phyloP scores from a whole-genome alignment of 176 grass and related monocot species.

The Carex cristatella region DNA sequence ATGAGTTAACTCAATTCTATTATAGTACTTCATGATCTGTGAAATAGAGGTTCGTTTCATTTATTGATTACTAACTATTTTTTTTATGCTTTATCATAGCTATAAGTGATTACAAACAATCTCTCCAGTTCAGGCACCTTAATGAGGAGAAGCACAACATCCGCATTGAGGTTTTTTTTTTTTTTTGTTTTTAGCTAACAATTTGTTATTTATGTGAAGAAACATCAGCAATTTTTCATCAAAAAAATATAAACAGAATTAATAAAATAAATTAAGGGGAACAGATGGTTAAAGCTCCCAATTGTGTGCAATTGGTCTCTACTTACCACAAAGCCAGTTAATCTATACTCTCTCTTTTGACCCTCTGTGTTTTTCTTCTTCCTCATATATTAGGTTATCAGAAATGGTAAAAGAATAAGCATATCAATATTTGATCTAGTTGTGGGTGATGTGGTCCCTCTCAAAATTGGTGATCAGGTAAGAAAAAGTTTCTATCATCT shows the following conservation, averaged over 20 bases:
- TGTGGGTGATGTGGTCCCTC: slow-evolving; percentile 81
- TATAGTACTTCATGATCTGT: slow-evolving; percentile 4
- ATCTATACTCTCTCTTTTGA: neutral
- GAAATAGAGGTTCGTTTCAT: neutral
- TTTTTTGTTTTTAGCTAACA: slow-evolving; percentile 6
- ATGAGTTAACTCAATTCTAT: neutral
- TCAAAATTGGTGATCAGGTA: slow-evolving; percentile 99
- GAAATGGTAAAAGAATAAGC: slow-evolving; percentile 67
- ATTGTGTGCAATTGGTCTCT: neutral
- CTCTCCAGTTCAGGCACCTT: slow-evolving; percentile 83
- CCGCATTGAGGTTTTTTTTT: slow-evolving; percentile 68
- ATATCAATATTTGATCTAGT: slow-evolving; percentile 94
- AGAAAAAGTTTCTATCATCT: slow-evolving; percentile 7
- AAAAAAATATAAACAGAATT: neutral
- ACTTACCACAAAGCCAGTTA: neutral
- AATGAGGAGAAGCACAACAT: slow-evolving; percentile 98
- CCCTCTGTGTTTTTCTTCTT: neutral
- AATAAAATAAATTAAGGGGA: neutral
- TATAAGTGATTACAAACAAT: slow-evolving; percentile 83
- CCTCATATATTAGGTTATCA: slow-evolving; percentile 52
- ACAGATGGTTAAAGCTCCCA: neutral
- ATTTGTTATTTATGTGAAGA: neutral
- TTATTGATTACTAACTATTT: slow-evolving; percentile 18
- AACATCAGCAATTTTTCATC: neutral
- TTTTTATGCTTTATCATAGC: slow-evolving; percentile 40